A percentile compares a stretch with the other conserved stretches of the same genome.
Conservation (phyloP, 2,329 filamentous ascomycete genomes). For the Meredithiella fracta region DNA sequence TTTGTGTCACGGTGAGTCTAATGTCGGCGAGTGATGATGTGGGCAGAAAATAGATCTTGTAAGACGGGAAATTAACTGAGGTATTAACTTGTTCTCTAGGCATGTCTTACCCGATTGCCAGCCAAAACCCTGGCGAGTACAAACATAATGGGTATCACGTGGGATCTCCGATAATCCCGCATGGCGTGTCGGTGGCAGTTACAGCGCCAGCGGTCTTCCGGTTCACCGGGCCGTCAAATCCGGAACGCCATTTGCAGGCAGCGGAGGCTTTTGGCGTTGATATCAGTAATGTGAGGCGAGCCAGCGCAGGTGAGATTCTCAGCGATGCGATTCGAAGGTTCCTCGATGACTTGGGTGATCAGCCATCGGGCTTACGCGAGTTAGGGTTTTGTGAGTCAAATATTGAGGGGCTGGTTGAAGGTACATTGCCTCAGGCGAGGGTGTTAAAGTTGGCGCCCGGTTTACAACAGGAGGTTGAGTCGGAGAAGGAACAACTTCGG, state of each 20-base stretch:
- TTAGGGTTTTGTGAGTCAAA: conserved; percentile 64
- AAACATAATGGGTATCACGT: conserved; percentile 76
- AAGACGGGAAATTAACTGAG: background rate
- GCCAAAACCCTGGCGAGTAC: conserved; percentile 75
- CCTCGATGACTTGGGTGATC: conserved; percentile 68
- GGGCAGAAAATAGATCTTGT: background rate
- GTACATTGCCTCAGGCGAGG: conserved; percentile 78
- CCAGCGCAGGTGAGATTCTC: conserved; percentile 78
- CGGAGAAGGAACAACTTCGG: conserved; percentile 56
- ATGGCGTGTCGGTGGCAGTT: conserved; percentile 89
- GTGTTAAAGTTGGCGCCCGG: conserved; percentile 86
- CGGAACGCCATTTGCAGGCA: conserved; percentile 75
- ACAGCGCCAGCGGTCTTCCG: conserved; percentile 86
- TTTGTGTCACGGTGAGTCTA: conserved; percentile 40
- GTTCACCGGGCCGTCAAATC: conserved; percentile 83
- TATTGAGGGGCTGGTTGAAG: conserved; percentile 74
- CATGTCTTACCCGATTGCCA: conserved; percentile 96
- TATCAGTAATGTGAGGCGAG: conserved; percentile 68
- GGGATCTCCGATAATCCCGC: conserved; percentile 65
- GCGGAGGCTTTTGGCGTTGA: conserved; percentile 87
- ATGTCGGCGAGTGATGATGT: background rate
- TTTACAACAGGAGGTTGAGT: conserved; percentile 50
- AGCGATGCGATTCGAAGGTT: conserved; percentile 71
- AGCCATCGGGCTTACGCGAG: conserved; percentile 70
- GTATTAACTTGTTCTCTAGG: conserved; percentile 26